phyloP scores from a whole-genome alignment of 2,329 filamentous ascomycete species.

The Stagonosporopsis cucurbitacearum region DNA sequence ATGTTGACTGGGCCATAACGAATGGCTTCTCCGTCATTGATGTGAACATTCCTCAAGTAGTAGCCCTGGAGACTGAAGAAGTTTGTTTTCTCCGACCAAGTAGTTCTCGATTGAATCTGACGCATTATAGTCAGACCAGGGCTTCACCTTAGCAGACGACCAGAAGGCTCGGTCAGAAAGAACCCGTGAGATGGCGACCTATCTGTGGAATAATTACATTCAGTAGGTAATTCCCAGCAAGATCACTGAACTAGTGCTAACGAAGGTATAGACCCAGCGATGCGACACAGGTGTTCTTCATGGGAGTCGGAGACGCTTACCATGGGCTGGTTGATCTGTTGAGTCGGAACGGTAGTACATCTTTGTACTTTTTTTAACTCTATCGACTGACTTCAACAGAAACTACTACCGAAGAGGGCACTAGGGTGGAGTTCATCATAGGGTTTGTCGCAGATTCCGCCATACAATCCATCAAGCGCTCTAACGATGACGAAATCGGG shows the following conservation, averaged over 20 bases:
- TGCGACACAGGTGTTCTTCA: slow-evolving; percentile 76
- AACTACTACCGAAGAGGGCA: slow-evolving; percentile 10
- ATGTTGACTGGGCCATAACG: slow-evolving; percentile 82
- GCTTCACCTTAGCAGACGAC: slow-evolving; percentile 57
- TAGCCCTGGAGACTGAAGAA: slow-evolving; percentile 63
- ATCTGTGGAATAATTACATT: slow-evolving; percentile 97
- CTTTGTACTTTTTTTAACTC: neutral
- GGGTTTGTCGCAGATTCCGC: slow-evolving; percentile 80
- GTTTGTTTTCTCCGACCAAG: slow-evolving; percentile 48
- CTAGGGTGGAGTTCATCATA: slow-evolving; percentile 70
- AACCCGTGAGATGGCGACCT: slow-evolving; percentile 76
- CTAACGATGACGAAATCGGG: slow-evolving; percentile 73
- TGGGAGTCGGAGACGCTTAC: slow-evolving; percentile 91
- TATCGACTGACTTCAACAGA: slow-evolving; percentile 3
- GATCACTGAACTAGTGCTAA: neutral
- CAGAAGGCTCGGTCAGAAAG: slow-evolving; percentile 49
- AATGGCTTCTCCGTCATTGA: slow-evolving; percentile 86
- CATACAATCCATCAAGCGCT: slow-evolving; percentile 73
- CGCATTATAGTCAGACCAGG: slow-evolving; percentile 24
- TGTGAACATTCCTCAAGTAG: slow-evolving; percentile 83
- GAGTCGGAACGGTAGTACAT: slow-evolving; percentile 69
- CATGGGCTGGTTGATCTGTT: slow-evolving; percentile 82
- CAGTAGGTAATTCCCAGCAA: slow-evolving; percentile 58
- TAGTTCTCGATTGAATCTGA: slow-evolving; percentile 4
- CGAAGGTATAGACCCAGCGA: slow-evolving; percentile 58